Evolutionary conservation across 805 yeast species (phyloP), one percentile per base, ranked within the genome.

Genomic region (Pichia kluyveri): DNA sequence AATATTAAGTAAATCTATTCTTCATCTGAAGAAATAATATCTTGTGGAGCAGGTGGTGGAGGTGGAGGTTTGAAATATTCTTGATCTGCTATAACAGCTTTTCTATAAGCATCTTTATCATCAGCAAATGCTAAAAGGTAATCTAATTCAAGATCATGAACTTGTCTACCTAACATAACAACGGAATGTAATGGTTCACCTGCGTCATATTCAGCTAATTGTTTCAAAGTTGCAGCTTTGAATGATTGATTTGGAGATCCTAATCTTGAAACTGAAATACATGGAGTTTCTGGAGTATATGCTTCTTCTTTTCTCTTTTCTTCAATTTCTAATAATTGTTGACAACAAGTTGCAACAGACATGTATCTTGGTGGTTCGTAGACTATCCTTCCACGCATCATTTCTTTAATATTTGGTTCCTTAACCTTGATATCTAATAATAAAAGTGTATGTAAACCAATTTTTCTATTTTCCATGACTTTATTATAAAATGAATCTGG

Each of bases 281-380:
- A 91, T 17, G 98, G 97, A 1, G 98, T 90, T 43, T 83, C 72
- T 43, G 83, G 80, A 6, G 90, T 80, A 65, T 91, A 91, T 11
- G 95, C 96, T 51, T 76, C 66, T 59, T 87, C 89, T 17, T 75
- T 69, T 64, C 95, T 79, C 39, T 66, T 63, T 58, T 85, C 91
- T 68, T 91, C 98, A 51, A 90, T 77, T 65, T 93, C 98, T 45
- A 91, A 67, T 56, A 91, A 70, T 66, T 91, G 98, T 50, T 76
- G 74, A 38, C 96, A 90, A 51, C 96, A 96, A 43, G 95, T 87
- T 46, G 83, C 78, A 54, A 93, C 89, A 52, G 81, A 77, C 99
- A 91, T 91, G 69, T 89, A 91, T 63, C 99, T 76, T 44, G 99
- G 99, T 36, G 98, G 98, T 66, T 91, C 99, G 63, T 87, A 91